Conservation (phyloP, 768 basidiomycete genomes). For the Mycena capillaripes region DNA sequence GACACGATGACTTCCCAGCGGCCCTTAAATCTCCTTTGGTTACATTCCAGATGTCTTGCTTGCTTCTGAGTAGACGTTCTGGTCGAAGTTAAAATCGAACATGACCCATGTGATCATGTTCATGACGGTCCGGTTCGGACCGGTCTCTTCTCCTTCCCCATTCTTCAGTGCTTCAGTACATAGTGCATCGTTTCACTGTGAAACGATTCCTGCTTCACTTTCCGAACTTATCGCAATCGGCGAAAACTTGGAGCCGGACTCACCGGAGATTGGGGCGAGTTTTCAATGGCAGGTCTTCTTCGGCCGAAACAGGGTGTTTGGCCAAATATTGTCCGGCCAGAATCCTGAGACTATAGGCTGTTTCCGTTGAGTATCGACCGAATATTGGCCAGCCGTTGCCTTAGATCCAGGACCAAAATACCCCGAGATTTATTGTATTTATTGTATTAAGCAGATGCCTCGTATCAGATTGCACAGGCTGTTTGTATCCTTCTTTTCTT, state of each 20-base stretch:
- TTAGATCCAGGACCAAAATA: background rate
- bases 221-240: constrained; percentile 12
- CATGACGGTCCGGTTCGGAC: constrained; percentile 19
- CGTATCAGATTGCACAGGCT: too few relatives aligned
- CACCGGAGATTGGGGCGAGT: constrained; percentile 9
- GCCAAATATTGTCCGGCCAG: background rate
- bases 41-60: constrained; percentile 26
- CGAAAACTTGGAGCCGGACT: constrained; percentile 7
- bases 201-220: constrained; percentile 5
- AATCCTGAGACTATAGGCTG: constrained; percentile 6
- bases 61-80: constrained; percentile 12
- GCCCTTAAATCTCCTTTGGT: constrained; percentile 14
- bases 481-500: too few relatives aligned
- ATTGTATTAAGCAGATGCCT: too few relatives aligned
- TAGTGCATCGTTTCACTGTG: constrained; percentile 1
- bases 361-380: background rate
- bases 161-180: constrained; percentile 20
- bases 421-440: too few relatives aligned
- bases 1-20: constrained; percentile 19
- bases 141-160: constrained; percentile 27
- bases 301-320: background rate
- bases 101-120: constrained; percentile 24
- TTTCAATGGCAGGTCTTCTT: constrained; percentile 4
- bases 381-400: constrained; percentile 9
- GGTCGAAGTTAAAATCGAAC: constrained; percentile 18